A percentile compares a stretch with the other conserved stretches of the same genome.
phyloP scores from a whole-genome alignment of 192 early-diverging fungal genomes.

The Rhizoclosmatium globosum region DNA sequence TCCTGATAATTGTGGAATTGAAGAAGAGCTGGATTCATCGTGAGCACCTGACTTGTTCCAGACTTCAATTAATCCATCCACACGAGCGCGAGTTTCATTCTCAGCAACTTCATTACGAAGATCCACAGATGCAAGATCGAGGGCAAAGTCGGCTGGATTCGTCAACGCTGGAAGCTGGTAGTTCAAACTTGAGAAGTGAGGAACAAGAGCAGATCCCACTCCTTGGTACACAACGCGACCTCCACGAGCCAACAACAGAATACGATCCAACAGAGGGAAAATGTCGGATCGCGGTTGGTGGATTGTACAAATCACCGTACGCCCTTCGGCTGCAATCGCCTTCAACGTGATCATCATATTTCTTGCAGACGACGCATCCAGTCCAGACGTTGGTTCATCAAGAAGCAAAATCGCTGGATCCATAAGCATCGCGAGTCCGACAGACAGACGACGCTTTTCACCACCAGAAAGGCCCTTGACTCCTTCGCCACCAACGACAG shows the following conservation, averaged over 20 bases:
- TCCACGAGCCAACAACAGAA: slow-evolving; percentile 30
- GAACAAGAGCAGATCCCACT: slow-evolving; percentile 24
- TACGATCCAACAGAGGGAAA: slow-evolving; percentile 74
- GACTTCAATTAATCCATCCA: slow-evolving; percentile 27
- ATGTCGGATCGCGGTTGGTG: slow-evolving; percentile 84
- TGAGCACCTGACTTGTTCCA: slow-evolving; percentile 18
- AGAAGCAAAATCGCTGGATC: slow-evolving; percentile 44
- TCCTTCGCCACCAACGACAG: slow-evolving; percentile 40
- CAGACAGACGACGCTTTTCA: slow-evolving; percentile 72
- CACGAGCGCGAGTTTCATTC: slow-evolving; percentile 12
- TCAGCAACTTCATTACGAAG: slow-evolving; percentile 41
- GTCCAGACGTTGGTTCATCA: slow-evolving; percentile 42
- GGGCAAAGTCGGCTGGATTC: slow-evolving; percentile 53
- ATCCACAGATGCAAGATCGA: slow-evolving; percentile 54
- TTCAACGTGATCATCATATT: slow-evolving; percentile 45
- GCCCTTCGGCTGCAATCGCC: slow-evolving; percentile 32
- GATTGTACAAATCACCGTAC: slow-evolving; percentile 76
- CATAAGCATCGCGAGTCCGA: slow-evolving; percentile 60
- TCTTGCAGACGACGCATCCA: too few relatives aligned
- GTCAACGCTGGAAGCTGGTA: slow-evolving; percentile 39
- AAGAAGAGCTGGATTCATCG: not conserved
- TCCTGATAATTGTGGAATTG: not conserved
- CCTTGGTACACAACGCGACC: slow-evolving; percentile 49
- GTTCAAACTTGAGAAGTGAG: slow-evolving; percentile 41
- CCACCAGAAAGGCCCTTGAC: slow-evolving; percentile 71